Base-by-base conservation (phyloP, 495 filamentous ascomycete genomes). In the Evernia prunastri region DNA sequence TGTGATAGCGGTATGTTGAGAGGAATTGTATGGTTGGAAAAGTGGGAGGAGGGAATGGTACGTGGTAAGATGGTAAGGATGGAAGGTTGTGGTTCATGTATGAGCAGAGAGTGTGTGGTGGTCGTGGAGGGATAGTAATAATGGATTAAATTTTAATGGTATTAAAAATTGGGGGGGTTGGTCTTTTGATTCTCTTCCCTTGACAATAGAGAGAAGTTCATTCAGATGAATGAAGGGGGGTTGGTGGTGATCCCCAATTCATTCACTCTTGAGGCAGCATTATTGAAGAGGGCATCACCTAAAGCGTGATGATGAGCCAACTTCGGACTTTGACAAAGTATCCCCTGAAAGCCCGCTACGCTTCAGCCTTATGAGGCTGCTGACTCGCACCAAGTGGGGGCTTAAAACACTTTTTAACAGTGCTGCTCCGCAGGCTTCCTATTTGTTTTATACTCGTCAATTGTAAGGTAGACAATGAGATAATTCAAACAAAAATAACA, bases 111-210 rank as follows among this genome's bases (percentile, higher is more conserved):
- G 25, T 33, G 53, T n/a, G n/a, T n/a, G n/a, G n/a, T n/a, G n/a
- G n/a, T n/a, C n/a, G 37, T 58, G 59, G 51, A 23, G 57, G 36
- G 36, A 66, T 15, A 51, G 36, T 49, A 43, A 66, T 15, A 51
- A 51, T 49, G 37, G 15, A 51, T 40, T 58, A 57, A 58, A 45
- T 33, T 25, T 31, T 45, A 51, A 33, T 35, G 37, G 36, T 45
- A 67, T 56, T 45, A 54, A 59, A n/a, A n/a, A n/a, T n/a, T n/a
- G n/a, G 56, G 66, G 63, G 42, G 66, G 58, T 43, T 68, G 63
- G 66, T 59, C 18, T 62, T 36, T 62, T 35, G 39, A 29, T 43
- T n/a, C 12, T 40, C 20, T 45, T 2, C 7, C 12, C 58, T 45
- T 31, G 29, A 17, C 11, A 17, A 33, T 11, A 35, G 20, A n/a